These are phyloP conservation scores for Meredithiella fracta DNA, from an alignment of 2,329 filamentous ascomycete species.

Conservation along the genomic window DNA sequence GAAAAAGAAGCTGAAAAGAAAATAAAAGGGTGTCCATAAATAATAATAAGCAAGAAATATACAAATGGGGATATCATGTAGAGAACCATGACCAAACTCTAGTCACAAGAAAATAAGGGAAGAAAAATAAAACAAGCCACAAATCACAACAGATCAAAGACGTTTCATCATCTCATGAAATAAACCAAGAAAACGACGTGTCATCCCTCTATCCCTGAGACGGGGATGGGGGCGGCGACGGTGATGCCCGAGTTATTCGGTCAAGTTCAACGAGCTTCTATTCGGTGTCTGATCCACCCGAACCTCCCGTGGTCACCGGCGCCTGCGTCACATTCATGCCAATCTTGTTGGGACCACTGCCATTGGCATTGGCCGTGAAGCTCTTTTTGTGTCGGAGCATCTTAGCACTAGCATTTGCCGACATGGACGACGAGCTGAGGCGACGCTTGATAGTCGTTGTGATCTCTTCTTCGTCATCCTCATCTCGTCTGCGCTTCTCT, in stretches of 20 bases:
- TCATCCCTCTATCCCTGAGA: no score
- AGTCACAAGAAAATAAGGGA: neutral
- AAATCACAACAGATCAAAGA: neutral
- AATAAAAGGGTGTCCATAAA: neutral
- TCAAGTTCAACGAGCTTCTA: neutral
- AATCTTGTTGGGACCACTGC: slow-evolving; percentile 32
- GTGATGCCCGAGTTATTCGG: no score
- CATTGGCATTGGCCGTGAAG: slow-evolving; percentile 27
- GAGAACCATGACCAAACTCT: slow-evolving; percentile 1
- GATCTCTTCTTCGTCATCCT: slow-evolving; percentile 75
- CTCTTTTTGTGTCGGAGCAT: slow-evolving; percentile 29
- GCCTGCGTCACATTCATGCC: slow-evolving; percentile 39
- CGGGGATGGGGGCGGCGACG: no score
- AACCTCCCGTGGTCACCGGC: slow-evolving; percentile 26
- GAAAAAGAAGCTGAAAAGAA: neutral
- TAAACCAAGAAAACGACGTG: no score
- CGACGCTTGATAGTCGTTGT: slow-evolving; percentile 49
- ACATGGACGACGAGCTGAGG: slow-evolving; percentile 37
- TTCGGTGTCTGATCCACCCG: slow-evolving; percentile 25
- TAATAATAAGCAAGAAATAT: neutral
- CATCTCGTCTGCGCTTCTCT: slow-evolving; percentile 79
- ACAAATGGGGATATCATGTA: slow-evolving; percentile 3
- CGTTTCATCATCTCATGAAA: neutral
- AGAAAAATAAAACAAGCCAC: neutral
- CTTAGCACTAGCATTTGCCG: slow-evolving; percentile 19